Evolutionary conservation across 225 moss, liverwort and hornwort species (phyloP).

Genomic region (Antitrichia curtipendula): DNA sequence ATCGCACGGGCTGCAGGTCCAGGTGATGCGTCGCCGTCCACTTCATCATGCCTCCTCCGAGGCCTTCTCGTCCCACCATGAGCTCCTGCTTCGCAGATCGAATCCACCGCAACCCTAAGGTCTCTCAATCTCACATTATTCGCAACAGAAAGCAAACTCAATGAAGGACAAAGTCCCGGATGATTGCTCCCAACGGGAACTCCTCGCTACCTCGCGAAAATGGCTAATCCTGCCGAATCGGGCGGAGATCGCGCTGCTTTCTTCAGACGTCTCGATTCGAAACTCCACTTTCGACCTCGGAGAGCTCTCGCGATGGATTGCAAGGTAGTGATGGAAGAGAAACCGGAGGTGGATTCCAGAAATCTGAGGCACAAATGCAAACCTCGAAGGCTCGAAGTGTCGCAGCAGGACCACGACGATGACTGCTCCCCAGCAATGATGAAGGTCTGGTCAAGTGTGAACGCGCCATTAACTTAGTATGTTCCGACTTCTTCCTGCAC

Average conservation of each 20-base stretch:
- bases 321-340: background rate
- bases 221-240: background rate
- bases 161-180: background rate
- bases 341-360: background rate
- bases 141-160: background rate
- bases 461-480: background rate
- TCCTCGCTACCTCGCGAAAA: background rate
- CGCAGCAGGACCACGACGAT: background rate
- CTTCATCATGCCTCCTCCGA: slow-evolving; percentile 58
- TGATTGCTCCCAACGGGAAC: background rate
- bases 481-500: background rate
- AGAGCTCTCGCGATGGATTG: background rate
- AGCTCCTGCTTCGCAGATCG: slow-evolving; percentile 10
- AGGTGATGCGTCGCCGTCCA: slow-evolving; percentile 91
- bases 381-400: background rate
- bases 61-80: slow-evolving; percentile 28
- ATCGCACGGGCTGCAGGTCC: slow-evolving; percentile 86
- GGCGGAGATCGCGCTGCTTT: background rate
- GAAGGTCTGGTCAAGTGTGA: background rate
- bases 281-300: background rate
- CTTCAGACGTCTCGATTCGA: background rate
- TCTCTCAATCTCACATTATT: slow-evolving; percentile 23
- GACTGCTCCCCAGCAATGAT: background rate
- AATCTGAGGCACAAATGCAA: background rate
- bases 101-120: slow-evolving; percentile 2